Base-by-base conservation (phyloP, 805 yeast genomes). In the Naumovozyma dairenensis region DNA sequence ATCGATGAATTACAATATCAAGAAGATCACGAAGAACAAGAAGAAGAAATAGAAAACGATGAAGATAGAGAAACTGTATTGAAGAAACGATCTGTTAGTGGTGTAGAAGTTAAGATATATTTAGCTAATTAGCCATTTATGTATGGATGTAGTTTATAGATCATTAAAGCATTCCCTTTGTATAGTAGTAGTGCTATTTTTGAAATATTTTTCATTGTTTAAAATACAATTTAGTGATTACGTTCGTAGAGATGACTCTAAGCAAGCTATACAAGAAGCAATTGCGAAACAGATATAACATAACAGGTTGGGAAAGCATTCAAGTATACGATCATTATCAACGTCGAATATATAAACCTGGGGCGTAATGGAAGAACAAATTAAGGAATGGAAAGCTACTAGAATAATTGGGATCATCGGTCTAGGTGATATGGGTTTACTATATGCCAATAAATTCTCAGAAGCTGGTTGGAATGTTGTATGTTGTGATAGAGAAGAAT, bases 351-450 rank as follows among this genome's bases (percentile, higher is more conserved):
- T n/a, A n/a, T n/a, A n/a, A n/a, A n/a, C n/a, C n/a, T n/a, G n/a
- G n/a, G n/a, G n/a, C n/a, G n/a, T n/a, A n/a, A 25, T 32, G 15
- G n/a, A 31, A 6, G 45, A 45, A 6, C 48, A 40, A 25, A 36
- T 53, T 5, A 28, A 32, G 9, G 36, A 44, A 38, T 65, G 69
- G 71, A 64, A 67, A 36, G 36, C 37, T 10, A 42, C 63, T 15
- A 80, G 79, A 52, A 66, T 65, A 15, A 71, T 92, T 29, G 98
- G 98, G 2, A 81, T 92, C 43, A 87, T 92, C 39, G 98, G 98
- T 3, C 70, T 89, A 22, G 98, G 98, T 20, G 97, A 89, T 56
- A 92, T 92, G 98, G 98, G 98, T 6, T 62, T 73, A 24, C 60
- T 92, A 48, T 92, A 92, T 51, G 96, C 97, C 36, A 65, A 69